Conservation (phyloP, 371 early-diverging fungal species). For the Mucor racemosus region DNA sequence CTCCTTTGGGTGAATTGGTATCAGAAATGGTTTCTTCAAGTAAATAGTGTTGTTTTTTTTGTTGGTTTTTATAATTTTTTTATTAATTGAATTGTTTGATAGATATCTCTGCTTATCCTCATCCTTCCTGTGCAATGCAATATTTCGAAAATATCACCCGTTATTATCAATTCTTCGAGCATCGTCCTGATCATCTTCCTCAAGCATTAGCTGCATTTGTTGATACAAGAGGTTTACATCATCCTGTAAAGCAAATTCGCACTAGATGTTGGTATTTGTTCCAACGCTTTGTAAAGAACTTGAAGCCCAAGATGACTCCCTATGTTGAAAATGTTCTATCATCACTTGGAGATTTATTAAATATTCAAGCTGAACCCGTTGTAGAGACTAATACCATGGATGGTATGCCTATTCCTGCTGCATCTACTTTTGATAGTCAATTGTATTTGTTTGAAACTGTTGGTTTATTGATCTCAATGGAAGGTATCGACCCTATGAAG, state of each 20-base stretch:
- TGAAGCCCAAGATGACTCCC: slow-evolving; percentile 65
- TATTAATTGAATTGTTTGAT: slow-evolving; percentile 6
- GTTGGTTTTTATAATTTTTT: background rate
- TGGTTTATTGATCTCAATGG: slow-evolving; percentile 84
- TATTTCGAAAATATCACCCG: slow-evolving; percentile 82
- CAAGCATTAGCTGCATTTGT: slow-evolving; percentile 78
- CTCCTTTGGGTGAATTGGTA: slow-evolving; percentile 77
- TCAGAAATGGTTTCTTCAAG: slow-evolving; percentile 67
- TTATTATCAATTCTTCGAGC: slow-evolving; percentile 78
- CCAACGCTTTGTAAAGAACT: slow-evolving; percentile 81
- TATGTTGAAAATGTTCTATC: slow-evolving; percentile 72
- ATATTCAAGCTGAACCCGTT: slow-evolving; percentile 70
- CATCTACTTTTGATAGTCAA: slow-evolving; percentile 80
- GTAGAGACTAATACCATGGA: slow-evolving; percentile 48
- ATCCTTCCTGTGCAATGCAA: slow-evolving; percentile 74
- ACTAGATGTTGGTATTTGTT: slow-evolving; percentile 90
- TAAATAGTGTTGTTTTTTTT: slow-evolving; percentile 13
- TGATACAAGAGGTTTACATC: slow-evolving; percentile 81
- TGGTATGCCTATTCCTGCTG: slow-evolving; percentile 57
- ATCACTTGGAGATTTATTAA: slow-evolving; percentile 75
- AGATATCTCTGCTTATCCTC: slow-evolving; percentile 81
- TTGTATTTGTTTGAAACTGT: slow-evolving; percentile 91
- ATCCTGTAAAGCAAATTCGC: slow-evolving; percentile 72
- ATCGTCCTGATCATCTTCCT: slow-evolving; percentile 70
- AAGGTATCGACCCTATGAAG: slow-evolving; percentile 65